Conservation (phyloP, 2,329 filamentous ascomycete species). For the Trichocomaceae sp. region DNA sequence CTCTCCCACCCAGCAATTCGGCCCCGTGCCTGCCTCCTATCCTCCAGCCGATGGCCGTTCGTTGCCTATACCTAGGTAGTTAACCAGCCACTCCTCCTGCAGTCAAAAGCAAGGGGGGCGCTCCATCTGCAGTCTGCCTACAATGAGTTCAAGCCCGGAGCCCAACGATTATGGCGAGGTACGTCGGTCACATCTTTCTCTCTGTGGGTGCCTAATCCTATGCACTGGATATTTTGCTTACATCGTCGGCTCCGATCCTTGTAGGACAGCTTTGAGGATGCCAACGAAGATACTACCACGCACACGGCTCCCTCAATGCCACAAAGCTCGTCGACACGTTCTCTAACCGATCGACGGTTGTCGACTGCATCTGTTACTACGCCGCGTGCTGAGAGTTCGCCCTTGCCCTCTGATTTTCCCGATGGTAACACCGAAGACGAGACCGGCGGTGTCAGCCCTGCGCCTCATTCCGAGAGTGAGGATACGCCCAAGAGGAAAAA, state of each 20-base stretch:
- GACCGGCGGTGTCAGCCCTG: conserved; percentile 21
- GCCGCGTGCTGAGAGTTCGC: conserved; percentile 30
- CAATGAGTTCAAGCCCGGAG: conserved; percentile 34
- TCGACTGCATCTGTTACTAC: conserved; percentile 34
- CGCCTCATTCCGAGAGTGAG: conserved; percentile 24
- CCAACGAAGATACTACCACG: conserved; percentile 42
- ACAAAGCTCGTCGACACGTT: conserved; percentile 51
- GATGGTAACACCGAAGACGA: conserved; percentile 21
- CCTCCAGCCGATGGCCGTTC: conserved; percentile 11
- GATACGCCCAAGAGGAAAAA: conserved; percentile 31
- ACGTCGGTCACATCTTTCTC: conserved; percentile 11
- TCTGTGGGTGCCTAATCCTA: too few species aligned
- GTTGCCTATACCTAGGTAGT: too few species aligned
- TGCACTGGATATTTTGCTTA: neutral
- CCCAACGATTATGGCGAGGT: conserved; percentile 41
- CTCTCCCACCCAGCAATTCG: neutral
- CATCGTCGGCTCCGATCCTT: conserved; percentile 2
- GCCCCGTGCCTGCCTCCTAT: conserved; percentile 4
- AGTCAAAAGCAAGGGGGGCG: conserved; percentile 11
- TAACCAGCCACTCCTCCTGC: conserved; percentile 8
- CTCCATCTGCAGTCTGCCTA: conserved; percentile 15
- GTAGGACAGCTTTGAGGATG: conserved; percentile 82
- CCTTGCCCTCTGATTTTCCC: conserved; percentile 21
- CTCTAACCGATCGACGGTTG: conserved; percentile 47
- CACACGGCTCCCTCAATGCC: conserved; percentile 25